These are phyloP conservation scores for Cytospora piceicola DNA, from an alignment of 2,329 filamentous ascomycete genomes.

Conservation along the genomic window DNA sequence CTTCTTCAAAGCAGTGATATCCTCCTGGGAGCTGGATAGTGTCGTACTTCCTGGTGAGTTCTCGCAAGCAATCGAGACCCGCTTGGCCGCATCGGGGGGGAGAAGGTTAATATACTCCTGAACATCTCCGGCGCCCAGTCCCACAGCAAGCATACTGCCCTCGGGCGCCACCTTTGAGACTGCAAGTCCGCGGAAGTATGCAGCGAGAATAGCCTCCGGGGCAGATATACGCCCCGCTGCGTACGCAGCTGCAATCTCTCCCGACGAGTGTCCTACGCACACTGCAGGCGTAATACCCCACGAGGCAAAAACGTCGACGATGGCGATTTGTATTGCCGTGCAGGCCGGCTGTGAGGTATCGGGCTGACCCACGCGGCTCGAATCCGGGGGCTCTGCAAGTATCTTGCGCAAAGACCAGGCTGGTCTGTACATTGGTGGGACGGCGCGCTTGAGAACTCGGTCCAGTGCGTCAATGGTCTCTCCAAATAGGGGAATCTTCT, in stretches of 20 bases:
- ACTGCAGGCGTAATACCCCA: constrained; percentile 34
- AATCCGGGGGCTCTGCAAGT: background rate
- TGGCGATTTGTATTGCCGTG: constrained; percentile 38
- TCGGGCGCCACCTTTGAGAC: background rate
- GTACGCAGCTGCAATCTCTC: constrained; percentile 42
- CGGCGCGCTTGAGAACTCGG: background rate
- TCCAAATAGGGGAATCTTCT: background rate
- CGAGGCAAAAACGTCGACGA: constrained; percentile 37
- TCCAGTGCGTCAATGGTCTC: background rate
- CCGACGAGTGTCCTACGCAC: constrained; percentile 42
- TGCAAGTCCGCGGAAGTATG: background rate
- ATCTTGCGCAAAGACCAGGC: background rate
- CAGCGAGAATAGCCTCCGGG: background rate
- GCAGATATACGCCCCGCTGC: constrained; percentile 30
- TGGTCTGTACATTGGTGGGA: background rate
- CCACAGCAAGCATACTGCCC: background rate
- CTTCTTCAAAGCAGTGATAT: background rate
- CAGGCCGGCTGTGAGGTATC: constrained; percentile 36
- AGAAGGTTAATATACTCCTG: background rate
- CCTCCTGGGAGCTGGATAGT: constrained; percentile 16
- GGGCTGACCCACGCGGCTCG: constrained; percentile 9
- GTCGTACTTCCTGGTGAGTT: constrained; percentile 26
- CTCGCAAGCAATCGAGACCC: constrained; percentile 19
- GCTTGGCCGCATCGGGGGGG: background rate
- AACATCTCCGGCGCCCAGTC: background rate